Percentiles rank a stretch among this genome's conserved stretches.
phyloP scores from a whole-genome alignment of 345 rosid genomes.

The Geranium brycei region DNA sequence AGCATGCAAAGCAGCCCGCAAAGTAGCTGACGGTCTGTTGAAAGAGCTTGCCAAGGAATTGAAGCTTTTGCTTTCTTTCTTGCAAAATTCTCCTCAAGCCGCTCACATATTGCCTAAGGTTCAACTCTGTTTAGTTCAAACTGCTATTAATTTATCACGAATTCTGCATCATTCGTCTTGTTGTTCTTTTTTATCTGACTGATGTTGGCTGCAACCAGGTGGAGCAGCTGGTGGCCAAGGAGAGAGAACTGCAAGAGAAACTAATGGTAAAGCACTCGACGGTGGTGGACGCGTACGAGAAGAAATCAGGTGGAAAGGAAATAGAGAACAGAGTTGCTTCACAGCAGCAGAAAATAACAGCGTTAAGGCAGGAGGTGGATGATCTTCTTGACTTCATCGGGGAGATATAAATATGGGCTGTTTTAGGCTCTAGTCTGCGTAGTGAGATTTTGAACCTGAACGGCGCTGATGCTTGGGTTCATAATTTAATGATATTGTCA shows the following conservation, averaged over 20 bases:
- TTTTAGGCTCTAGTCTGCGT: background rate
- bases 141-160: background rate
- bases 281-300: constrained; percentile 61
- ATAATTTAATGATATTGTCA: background rate
- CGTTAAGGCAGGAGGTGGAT: constrained; percentile 74
- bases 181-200: background rate
- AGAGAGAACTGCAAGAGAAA: constrained; percentile 79
- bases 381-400: constrained; percentile 69
- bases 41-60: constrained; percentile 75
- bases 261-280: constrained; percentile 43
- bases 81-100: constrained; percentile 65
- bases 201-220: constrained; percentile 32
- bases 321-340: constrained; percentile 59
- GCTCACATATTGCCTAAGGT: constrained; percentile 73
- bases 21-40: constrained; percentile 52
- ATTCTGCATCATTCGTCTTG: constrained; percentile 1
- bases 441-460: background rate
- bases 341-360: constrained; percentile 54
- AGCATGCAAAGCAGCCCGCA: constrained; percentile 82
- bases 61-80: constrained; percentile 41
- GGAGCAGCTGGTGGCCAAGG: constrained; percentile 69
- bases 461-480: background rate
- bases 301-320: constrained; percentile 54
- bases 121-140: background rate
- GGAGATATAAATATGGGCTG: constrained; percentile 32